A percentile compares a stretch with the other conserved stretches of the same genome.
phyloP scores from a whole-genome alignment of 805 yeast species.

The Pichia pseudocactophila region DNA sequence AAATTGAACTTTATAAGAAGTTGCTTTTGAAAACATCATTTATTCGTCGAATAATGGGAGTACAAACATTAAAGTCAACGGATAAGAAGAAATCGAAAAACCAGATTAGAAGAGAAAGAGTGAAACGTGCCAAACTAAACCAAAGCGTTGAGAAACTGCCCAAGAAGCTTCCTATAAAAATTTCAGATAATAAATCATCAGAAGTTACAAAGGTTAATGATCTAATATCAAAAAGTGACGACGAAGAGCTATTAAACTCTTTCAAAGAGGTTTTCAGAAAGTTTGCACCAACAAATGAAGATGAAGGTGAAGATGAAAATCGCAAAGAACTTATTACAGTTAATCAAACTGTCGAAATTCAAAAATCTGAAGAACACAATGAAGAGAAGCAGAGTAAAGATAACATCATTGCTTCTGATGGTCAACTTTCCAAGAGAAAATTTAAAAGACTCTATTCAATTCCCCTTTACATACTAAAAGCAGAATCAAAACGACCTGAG shows the following conservation, averaged over 20 bases:
- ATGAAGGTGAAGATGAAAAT: constrained; percentile 10
- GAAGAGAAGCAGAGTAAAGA: constrained; percentile 13
- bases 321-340: too few species aligned
- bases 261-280: constrained; percentile 16
- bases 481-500: constrained; percentile 54
- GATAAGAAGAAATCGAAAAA: constrained; percentile 38
- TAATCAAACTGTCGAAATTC: too few species aligned
- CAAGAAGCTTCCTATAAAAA: too few species aligned
- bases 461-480: constrained; percentile 60
- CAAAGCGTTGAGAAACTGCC: constrained; percentile 14
- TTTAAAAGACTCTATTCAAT: constrained; percentile 45
- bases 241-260: constrained; percentile 8
- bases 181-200: too few species aligned
- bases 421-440: constrained; percentile 47
- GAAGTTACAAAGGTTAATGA: too few species aligned
- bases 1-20: too few species aligned
- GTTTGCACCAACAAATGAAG: constrained; percentile 14
- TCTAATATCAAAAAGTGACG: too few species aligned
- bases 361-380: background rate
- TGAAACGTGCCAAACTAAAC: too few species aligned
- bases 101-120: constrained; percentile 43
- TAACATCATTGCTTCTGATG: too few species aligned
- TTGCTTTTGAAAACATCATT: background rate
- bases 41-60: background rate
- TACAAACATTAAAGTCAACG: constrained; percentile 1